phyloP scores from a whole-genome alignment of 2,329 filamentous ascomycete genomes.

The Xylaria sp. region DNA sequence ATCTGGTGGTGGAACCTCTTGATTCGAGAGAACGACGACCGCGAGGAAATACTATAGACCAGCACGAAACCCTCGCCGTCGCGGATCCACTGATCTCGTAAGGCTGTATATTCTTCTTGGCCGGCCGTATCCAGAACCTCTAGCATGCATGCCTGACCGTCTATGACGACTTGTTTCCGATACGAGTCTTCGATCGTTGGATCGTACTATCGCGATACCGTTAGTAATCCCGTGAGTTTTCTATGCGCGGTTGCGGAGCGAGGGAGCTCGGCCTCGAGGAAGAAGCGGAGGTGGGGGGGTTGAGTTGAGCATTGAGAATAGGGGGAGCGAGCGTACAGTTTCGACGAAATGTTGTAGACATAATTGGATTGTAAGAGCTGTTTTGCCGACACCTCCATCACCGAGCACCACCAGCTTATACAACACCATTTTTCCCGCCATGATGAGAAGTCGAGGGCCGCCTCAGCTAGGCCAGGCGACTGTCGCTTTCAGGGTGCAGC shows the following conservation, averaged over 20 bases:
- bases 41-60: constrained; percentile 97
- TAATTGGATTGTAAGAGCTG: constrained; percentile 91
- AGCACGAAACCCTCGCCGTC: constrained; percentile 97
- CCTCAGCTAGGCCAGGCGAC: constrained; percentile 32
- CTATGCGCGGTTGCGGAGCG: constrained; percentile 5
- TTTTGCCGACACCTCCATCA: constrained; percentile 93
- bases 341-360: constrained; percentile 98
- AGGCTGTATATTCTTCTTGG: constrained; percentile 96
- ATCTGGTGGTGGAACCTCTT: constrained; percentile 96
- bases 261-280: not conserved
- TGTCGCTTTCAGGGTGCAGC: constrained; percentile 1
- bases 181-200: constrained; percentile 89
- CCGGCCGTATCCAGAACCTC: constrained; percentile 97
- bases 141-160: constrained; percentile 93
- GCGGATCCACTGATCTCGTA: constrained; percentile 97
- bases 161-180: constrained; percentile 89
- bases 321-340: constrained; percentile 63
- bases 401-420: constrained; percentile 96
- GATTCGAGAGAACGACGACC: constrained; percentile 92
- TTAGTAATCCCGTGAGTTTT: constrained; percentile 4
- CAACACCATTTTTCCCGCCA: constrained; percentile 92
- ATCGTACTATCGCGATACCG: constrained; percentile 64
- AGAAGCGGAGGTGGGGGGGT: not conserved
- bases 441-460: constrained; percentile 46
- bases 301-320: constrained; percentile 1